These are phyloP conservation scores for Wallacemonas sp. DNA, from an alignment of 208 protist species.

Conservation along the genomic window DNA sequence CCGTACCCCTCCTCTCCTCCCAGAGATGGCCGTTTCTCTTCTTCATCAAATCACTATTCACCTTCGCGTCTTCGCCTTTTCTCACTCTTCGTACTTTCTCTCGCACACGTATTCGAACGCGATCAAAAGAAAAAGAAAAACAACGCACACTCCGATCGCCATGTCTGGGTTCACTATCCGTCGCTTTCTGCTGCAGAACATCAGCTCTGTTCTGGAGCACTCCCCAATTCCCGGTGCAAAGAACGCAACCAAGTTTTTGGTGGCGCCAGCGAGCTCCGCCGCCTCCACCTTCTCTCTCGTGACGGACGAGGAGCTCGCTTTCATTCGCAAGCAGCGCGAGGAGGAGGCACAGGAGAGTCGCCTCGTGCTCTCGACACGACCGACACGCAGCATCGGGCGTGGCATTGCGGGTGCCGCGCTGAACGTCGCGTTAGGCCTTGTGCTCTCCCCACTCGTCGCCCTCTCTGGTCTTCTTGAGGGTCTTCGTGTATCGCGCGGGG, in stretches of 20 bases:
- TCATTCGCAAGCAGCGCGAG: constrained; percentile 43
- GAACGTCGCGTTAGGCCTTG: constrained; percentile 50
- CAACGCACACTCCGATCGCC: neutral
- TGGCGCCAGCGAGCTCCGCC: neutral
- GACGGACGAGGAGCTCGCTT: constrained; percentile 73
- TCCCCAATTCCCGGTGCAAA: constrained; percentile 42
- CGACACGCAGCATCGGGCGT: constrained; percentile 40
- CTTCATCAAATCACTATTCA: no score
- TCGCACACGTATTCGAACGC: neutral
- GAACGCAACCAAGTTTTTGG: neutral
- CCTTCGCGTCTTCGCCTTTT: neutral
- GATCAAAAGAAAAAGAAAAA: neutral
- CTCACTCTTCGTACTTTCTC: neutral
- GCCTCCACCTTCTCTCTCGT: constrained; percentile 51
- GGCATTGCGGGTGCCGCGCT: constrained; percentile 48
- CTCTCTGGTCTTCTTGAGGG: constrained; percentile 61
- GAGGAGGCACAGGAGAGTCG: constrained; percentile 70
- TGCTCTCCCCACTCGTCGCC: constrained; percentile 66
- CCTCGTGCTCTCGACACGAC: constrained; percentile 70
- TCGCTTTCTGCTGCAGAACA: constrained; percentile 73
- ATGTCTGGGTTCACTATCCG: constrained; percentile 67
- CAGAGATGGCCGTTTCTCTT: no score
- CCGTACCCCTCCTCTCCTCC: no score
- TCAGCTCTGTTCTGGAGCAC: constrained; percentile 61
- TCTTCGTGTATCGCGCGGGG: constrained; percentile 28